Percentiles rank a stretch among this genome's conserved stretches.
Conservation (phyloP, 305 asterid species). For the Plantago coronopus region DNA sequence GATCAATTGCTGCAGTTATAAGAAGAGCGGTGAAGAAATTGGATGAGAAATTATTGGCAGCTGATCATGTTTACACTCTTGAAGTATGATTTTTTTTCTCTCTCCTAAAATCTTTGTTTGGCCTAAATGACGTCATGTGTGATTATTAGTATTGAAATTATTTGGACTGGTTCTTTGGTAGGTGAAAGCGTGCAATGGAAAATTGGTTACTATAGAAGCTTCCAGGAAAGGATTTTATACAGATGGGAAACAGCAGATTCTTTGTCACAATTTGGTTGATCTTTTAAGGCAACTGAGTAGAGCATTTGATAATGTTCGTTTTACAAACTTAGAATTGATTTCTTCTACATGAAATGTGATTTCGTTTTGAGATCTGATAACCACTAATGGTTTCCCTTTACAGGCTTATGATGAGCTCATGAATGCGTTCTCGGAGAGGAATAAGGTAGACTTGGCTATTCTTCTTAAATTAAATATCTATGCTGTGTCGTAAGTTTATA, state of each 20-base stretch:
- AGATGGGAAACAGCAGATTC: slow-evolving; percentile 74
- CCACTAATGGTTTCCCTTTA: slow-evolving; percentile 25
- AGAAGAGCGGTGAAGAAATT: slow-evolving; percentile 49
- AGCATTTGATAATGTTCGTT: slow-evolving; percentile 84
- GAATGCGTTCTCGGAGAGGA: slow-evolving; percentile 88
- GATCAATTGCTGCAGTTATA: slow-evolving; percentile 47
- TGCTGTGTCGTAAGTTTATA: slow-evolving; percentile 2
- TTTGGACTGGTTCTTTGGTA: slow-evolving; percentile 31
- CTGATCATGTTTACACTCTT: slow-evolving; percentile 72
- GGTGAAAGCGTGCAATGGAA: slow-evolving; percentile 91
- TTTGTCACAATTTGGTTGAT: slow-evolving; percentile 92
- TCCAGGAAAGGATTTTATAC: slow-evolving; percentile 71
- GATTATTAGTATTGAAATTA: slow-evolving; percentile 8
- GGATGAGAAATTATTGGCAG: slow-evolving; percentile 36
- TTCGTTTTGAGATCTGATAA: slow-evolving; percentile 24
- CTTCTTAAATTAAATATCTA: slow-evolving; percentile 9
- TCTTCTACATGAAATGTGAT: neutral
- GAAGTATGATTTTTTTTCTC: slow-evolving; percentile 47
- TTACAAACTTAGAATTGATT: slow-evolving; percentile 19
- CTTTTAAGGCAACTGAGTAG: slow-evolving; percentile 87
- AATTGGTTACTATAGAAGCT: slow-evolving; percentile 64
- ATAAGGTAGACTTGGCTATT: slow-evolving; percentile 54
- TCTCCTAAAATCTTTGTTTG: neutral
- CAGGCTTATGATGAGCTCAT: slow-evolving; percentile 94
- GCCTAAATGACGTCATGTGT: neutral